A percentile compares a stretch with the other conserved stretches of the same genome.
These are phyloP conservation scores for Leccinellum albellum DNA, from an alignment of 768 basidiomycete genomes.

Conservation along the genomic window DNA sequence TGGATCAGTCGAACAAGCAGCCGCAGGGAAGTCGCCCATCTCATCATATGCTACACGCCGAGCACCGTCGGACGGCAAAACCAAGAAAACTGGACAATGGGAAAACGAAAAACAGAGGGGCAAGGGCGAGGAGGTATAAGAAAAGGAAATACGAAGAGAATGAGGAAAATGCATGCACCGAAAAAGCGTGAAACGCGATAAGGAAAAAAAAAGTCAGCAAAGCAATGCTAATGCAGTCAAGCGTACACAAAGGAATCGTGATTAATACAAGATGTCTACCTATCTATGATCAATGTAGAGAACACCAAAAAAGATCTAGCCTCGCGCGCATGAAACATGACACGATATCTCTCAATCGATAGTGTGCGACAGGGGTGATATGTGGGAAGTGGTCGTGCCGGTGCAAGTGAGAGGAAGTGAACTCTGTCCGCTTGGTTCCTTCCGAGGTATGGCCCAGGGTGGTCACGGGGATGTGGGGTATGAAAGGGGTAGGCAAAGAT, in stretches of 20 bases:
- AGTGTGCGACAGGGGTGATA: neutral
- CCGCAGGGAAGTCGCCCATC: neutral
- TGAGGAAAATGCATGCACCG: neutral
- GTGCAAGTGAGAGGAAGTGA: neutral
- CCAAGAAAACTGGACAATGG: neutral
- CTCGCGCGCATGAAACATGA: conserved; percentile 2
- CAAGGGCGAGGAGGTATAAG: neutral
- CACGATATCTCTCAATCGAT: conserved; percentile 2
- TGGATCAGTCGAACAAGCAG: neutral
- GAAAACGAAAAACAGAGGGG: neutral
- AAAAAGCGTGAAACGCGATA: neutral
- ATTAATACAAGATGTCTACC: conserved; percentile 13
- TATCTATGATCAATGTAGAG: neutral
- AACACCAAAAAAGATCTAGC: neutral
- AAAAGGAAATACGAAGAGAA: neutral
- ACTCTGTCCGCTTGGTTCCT: conserved; percentile 1
- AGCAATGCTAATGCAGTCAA: neutral
- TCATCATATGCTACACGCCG: neutral
- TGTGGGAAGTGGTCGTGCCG: conserved; percentile 2
- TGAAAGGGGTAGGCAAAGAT: neutral
- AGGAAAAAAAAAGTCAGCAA: neutral
- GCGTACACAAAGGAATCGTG: neutral
- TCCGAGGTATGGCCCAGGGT: neutral
- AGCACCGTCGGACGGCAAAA: neutral
- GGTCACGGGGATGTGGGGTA: neutral